Percentiles rank a stretch among this genome's conserved stretches.
phyloP scores from a whole-genome alignment of 441 rosid genomes.

The Sinapis alba region DNA sequence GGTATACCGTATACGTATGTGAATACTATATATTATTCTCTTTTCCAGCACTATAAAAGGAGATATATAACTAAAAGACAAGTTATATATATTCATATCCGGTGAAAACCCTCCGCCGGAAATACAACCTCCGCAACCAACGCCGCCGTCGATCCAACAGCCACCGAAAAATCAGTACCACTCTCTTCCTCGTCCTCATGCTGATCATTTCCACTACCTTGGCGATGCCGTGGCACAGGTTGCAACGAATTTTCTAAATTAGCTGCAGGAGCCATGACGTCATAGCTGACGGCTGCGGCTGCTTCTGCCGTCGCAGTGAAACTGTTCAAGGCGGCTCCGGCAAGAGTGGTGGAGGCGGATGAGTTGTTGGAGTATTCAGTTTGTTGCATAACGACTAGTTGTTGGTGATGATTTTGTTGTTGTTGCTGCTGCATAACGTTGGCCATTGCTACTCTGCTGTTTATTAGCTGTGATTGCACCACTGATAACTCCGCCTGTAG shows the following conservation, averaged over 20 bases:
- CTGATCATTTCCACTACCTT: slow-evolving; percentile 44
- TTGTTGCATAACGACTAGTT: slow-evolving; percentile 55
- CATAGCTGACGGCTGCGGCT: slow-evolving; percentile 47
- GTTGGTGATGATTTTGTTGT: slow-evolving; percentile 38
- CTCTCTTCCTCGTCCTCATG: slow-evolving; percentile 81
- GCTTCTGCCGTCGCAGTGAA: slow-evolving; percentile 45
- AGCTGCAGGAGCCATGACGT: slow-evolving; percentile 47
- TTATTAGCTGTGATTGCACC: slow-evolving; percentile 80
- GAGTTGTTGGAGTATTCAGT: slow-evolving; percentile 92
- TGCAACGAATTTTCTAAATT: slow-evolving; percentile 51
- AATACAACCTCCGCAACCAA: slow-evolving; percentile 39
- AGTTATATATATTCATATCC: slow-evolving; percentile 38
- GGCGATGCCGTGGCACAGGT: slow-evolving; percentile 45
- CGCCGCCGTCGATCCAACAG: slow-evolving; percentile 18
- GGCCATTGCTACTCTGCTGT: slow-evolving; percentile 72
- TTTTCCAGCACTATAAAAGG: neutral
- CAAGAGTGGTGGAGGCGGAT: slow-evolving; percentile 75
- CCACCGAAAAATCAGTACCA: slow-evolving; percentile 47
- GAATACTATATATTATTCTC: neutral
- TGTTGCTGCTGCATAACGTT: slow-evolving; percentile 57
- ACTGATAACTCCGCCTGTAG: slow-evolving; percentile 82
- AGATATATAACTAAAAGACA: neutral
- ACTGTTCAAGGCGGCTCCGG: slow-evolving; percentile 65
- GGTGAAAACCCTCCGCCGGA: slow-evolving; percentile 47
- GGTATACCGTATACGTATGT: neutral